Conservation (phyloP, 108 stramenopile genomes). For the Pseudonitzschia multistriata region DNA sequence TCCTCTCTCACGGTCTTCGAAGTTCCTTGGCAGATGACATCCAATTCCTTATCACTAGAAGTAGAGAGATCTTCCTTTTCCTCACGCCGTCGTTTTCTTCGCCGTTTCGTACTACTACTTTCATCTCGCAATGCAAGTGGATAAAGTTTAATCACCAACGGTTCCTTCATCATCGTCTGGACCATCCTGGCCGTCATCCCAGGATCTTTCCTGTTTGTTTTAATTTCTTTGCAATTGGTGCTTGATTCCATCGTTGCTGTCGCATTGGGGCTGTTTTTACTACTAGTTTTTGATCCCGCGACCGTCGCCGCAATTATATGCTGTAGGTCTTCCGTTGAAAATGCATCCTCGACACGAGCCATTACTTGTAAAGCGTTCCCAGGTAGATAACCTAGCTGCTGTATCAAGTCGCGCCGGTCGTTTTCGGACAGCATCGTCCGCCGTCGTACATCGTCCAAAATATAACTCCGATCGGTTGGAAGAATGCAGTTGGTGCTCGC, state of each 20-base stretch:
- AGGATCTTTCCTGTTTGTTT: background rate
- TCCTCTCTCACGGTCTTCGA: background rate
- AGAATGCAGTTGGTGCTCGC: background rate
- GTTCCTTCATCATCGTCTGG: slow-evolving; percentile 17
- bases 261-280: slow-evolving; percentile 9
- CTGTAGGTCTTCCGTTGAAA: slow-evolving; percentile 13
- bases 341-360: slow-evolving; percentile 34
- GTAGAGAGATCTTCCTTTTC: slow-evolving; percentile 25
- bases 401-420: slow-evolving; percentile 44
- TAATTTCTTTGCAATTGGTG: background rate
- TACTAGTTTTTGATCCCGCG: slow-evolving; percentile 3
- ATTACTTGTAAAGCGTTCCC: slow-evolving; percentile 72
- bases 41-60: background rate
- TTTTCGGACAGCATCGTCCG: slow-evolving; percentile 2
- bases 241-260: background rate
- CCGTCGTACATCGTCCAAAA: slow-evolving; percentile 23
- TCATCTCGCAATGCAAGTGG: slow-evolving; percentile 69
- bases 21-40: background rate
- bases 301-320: slow-evolving; percentile 1
- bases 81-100: slow-evolving; percentile 54
- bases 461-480: slow-evolving; percentile 37
- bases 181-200: slow-evolving; percentile 11
- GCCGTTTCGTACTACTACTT: slow-evolving; percentile 57
- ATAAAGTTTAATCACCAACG: slow-evolving; percentile 73
- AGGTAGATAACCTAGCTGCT: slow-evolving; percentile 76